Conservation (phyloP, 495 filamentous ascomycete genomes). For the Annulohypoxylon bovei region DNA sequence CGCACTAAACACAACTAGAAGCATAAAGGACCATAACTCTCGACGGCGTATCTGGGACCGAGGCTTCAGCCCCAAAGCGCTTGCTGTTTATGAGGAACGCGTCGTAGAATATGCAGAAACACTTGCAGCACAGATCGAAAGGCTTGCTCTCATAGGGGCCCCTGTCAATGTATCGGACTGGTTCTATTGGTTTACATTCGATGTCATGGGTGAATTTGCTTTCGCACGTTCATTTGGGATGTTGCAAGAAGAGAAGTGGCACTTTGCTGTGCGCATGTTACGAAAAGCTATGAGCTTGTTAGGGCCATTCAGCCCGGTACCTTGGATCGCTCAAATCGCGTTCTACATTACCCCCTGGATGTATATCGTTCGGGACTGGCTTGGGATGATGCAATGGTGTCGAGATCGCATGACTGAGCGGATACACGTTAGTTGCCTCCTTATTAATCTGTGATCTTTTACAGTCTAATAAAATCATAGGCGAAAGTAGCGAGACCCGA, state of each 20-base stretch:
- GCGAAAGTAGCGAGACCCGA: conserved; percentile 38
- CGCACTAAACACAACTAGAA: conserved; percentile 47
- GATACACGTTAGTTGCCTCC: conserved; percentile 35
- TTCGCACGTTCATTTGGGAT: conserved; percentile 53
- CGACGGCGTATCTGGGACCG: conserved; percentile 51
- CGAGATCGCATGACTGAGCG: conserved; percentile 48
- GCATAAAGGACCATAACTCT: conserved; percentile 38
- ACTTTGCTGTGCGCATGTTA: conserved; percentile 48
- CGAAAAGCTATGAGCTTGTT: conserved; percentile 48
- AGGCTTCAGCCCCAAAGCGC: conserved; percentile 44
- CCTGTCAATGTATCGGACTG: conserved; percentile 45
- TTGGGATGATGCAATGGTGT: conserved; percentile 45
- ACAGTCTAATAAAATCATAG: conserved; percentile 31
- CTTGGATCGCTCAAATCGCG: conserved; percentile 52
- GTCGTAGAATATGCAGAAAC: conserved; percentile 43
- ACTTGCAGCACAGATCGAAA: conserved; percentile 40
- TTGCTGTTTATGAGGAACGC: conserved; percentile 32
- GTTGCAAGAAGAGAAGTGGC: conserved; percentile 49
- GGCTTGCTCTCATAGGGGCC: conserved; percentile 16
- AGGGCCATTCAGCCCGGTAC: conserved; percentile 48
- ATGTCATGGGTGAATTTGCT: conserved; percentile 57
- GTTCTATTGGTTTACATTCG: conserved; percentile 53
- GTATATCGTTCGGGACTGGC: conserved; percentile 46
- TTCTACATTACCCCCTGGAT: conserved; percentile 46
- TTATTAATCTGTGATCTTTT: not conserved